A percentile compares a stretch with the other conserved stretches of the same genome.
Conservation (phyloP, 1,284 basidiomycete genomes). For the Cryptococcus sp. region DNA sequence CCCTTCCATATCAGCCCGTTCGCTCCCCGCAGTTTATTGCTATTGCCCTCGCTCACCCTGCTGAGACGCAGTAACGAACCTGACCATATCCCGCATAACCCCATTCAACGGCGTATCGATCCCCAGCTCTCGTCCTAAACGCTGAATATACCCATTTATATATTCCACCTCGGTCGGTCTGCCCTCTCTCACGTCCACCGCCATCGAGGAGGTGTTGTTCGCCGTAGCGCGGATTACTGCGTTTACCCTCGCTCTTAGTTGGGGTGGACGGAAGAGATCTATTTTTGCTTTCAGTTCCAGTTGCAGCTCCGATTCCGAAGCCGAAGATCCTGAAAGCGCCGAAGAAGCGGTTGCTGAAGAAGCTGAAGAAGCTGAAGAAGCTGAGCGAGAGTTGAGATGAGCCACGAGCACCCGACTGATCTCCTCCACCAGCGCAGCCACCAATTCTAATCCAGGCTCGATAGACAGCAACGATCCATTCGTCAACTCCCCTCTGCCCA, state of each 20-base stretch:
- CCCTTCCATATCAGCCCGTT: too few species aligned
- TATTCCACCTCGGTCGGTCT: slow-evolving; percentile 73
- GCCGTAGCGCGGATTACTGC: slow-evolving; percentile 62
- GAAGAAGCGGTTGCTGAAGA: too few species aligned
- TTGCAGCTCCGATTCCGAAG: slow-evolving; percentile 11
- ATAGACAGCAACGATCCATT: slow-evolving; percentile 72
- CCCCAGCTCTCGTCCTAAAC: slow-evolving; percentile 64
- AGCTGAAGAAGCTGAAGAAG: too few species aligned
- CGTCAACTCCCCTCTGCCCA: slow-evolving; percentile 62
- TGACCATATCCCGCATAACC: slow-evolving; percentile 65
- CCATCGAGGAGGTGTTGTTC: slow-evolving; percentile 75
- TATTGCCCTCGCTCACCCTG: slow-evolving; percentile 16
- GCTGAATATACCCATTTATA: slow-evolving; percentile 81
- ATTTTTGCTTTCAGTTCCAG: slow-evolving; percentile 20
- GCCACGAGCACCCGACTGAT: slow-evolving; percentile 60
- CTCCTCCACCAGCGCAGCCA: slow-evolving; percentile 56
- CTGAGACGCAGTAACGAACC: slow-evolving; percentile 52
- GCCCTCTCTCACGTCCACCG: slow-evolving; percentile 65
- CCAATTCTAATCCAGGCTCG: slow-evolving; percentile 25
- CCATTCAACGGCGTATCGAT: slow-evolving; percentile 67
- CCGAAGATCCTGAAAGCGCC: too few species aligned
- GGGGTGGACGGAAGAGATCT: slow-evolving; percentile 32
- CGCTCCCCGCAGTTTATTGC: not conserved
- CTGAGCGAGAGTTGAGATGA: slow-evolving; percentile 17
- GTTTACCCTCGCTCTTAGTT: slow-evolving; percentile 57